Evolutionary conservation across 495 filamentous ascomycete species (phyloP).

Genomic region (Thozetella sp.): DNA sequence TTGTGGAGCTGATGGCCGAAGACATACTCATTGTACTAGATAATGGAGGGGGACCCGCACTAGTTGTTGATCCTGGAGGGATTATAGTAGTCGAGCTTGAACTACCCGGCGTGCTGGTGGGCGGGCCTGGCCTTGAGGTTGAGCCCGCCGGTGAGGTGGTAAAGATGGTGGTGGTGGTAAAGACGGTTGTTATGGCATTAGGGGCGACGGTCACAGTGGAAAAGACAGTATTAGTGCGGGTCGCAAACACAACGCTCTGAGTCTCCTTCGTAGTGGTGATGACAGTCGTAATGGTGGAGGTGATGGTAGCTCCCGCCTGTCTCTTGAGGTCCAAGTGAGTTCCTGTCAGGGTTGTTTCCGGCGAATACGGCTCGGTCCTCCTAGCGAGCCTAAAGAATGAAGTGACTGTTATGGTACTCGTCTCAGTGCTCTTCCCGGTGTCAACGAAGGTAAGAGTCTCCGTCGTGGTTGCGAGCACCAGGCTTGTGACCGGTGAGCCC

Average conservation of each 20-base stretch:
- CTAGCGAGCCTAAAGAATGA: conserved; percentile 6
- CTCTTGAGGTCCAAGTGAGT: neutral
- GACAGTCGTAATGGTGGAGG: conserved; percentile 10
- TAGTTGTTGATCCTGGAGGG: neutral
- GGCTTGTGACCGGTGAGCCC: conserved; percentile 7
- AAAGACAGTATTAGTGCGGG: conserved; percentile 21
- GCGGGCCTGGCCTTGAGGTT: neutral
- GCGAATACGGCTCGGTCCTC: too few species aligned
- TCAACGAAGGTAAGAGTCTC: conserved; percentile 16
- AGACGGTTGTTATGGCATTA: conserved; percentile 19
- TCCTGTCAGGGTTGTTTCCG: too few species aligned
- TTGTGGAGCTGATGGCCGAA: neutral
- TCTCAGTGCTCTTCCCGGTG: conserved; percentile 12
- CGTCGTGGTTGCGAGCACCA: conserved; percentile 10
- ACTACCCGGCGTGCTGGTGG: neutral
- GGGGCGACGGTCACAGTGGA: conserved; percentile 18
- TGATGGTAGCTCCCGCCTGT: conserved; percentile 10
- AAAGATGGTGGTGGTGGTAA: conserved; percentile 4
- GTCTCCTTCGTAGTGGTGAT: conserved; percentile 13
- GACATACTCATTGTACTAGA: neutral
- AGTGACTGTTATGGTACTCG: conserved; percentile 15
- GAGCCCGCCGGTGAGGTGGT: neutral
- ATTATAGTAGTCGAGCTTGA: neutral
- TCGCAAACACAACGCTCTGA: conserved; percentile 5
- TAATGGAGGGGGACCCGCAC: neutral